Evolutionary conservation across 306 rosid genomes (phyloP).

Genomic region (Quercus parvula): DNA sequence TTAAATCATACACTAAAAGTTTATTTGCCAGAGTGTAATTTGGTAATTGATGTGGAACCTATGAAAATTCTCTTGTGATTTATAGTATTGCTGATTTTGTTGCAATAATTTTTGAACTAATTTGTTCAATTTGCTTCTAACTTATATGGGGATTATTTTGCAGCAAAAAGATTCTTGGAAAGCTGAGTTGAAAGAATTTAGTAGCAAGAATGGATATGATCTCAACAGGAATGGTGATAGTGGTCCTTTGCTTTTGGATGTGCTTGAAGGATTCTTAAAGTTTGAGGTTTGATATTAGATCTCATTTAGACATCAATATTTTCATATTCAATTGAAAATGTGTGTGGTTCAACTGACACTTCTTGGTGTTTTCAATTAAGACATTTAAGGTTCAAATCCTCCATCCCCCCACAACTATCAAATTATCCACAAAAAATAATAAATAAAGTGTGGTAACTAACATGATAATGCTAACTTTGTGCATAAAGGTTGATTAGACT

Average conservation of each 20-base stretch:
- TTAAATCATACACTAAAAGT: slow-evolving; percentile 89
- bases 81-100: neutral
- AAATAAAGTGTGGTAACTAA: neutral
- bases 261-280: slow-evolving; percentile 97
- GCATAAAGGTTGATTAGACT: neutral
- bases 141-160: slow-evolving; percentile 7
- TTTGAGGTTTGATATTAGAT: slow-evolving; percentile 70
- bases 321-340: neutral
- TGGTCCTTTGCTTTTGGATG: slow-evolving; percentile 91
- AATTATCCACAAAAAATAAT: no score
- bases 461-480: neutral
- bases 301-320: neutral
- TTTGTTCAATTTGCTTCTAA: neutral
- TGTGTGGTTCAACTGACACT: no score
- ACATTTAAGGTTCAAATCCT: no score
- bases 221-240: slow-evolving; percentile 91
- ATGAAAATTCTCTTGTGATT: neutral
- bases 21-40: slow-evolving; percentile 92
- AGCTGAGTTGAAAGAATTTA: slow-evolving; percentile 85
- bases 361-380: no score
- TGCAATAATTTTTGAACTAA: neutral
- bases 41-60: slow-evolving; percentile 51
- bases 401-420: no score
- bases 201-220: slow-evolving; percentile 92
- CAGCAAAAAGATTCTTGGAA: slow-evolving; percentile 98